A percentile compares a stretch with the other conserved stretches of the same genome.
These are phyloP conservation scores for Neofusicoccum sp. DNA, from an alignment of 2,329 filamentous ascomycete genomes.

Conservation along the genomic window DNA sequence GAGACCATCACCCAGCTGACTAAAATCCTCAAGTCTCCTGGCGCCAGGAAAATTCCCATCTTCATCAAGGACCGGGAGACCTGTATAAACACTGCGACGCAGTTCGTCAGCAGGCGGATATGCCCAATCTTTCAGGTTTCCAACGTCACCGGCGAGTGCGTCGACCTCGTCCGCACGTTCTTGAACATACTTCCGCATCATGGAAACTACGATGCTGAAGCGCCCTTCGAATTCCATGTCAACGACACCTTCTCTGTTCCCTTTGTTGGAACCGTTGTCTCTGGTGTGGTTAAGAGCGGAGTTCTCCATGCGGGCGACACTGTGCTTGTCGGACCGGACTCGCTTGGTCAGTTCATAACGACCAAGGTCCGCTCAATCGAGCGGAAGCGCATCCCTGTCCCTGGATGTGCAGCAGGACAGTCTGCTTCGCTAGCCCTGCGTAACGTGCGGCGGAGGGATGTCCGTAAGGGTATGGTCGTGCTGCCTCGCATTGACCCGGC, in stretches of 20 bases:
- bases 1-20: constrained; percentile 90
- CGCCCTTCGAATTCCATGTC: constrained; percentile 89
- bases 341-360: constrained; percentile 80
- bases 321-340: constrained; percentile 86
- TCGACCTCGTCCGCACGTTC: constrained; percentile 88
- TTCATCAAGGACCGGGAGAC: constrained; percentile 91
- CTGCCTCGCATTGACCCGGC: constrained; percentile 76
- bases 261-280: constrained; percentile 94
- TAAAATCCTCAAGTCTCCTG: constrained; percentile 89
- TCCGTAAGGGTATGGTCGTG: constrained; percentile 97
- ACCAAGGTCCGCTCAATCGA: constrained; percentile 92
- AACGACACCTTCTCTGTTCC: constrained; percentile 98
- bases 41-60: constrained; percentile 90
- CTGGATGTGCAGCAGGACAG: constrained; percentile 85
- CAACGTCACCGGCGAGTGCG: constrained; percentile 89
- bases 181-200: constrained; percentile 94
- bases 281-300: constrained; percentile 80
- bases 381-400: constrained; percentile 85
- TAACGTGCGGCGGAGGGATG: constrained; percentile 82
- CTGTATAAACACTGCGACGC: constrained; percentile 90
- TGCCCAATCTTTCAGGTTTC: constrained; percentile 98
- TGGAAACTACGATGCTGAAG: constrained; percentile 83
- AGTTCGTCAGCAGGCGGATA: constrained; percentile 92
- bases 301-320: constrained; percentile 88
- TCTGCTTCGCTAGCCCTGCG: constrained; percentile 90